phyloP scores from a whole-genome alignment of 192 early-diverging fungal species.

The Entomortierella lignicola region DNA sequence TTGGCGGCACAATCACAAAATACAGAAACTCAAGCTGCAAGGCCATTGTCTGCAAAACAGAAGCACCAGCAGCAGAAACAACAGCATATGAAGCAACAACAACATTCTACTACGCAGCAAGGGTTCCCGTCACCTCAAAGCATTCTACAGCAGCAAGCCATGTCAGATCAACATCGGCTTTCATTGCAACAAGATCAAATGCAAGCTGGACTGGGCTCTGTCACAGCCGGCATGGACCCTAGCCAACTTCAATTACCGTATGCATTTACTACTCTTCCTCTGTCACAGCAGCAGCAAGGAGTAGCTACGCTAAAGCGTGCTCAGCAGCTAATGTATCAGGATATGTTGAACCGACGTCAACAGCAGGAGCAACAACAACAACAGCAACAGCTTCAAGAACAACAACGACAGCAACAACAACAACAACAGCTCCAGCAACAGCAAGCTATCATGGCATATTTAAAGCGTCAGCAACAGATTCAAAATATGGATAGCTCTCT shows the following conservation, averaged over 20 bases:
- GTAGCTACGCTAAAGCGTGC: constrained; percentile 48
- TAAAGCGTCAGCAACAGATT: constrained; percentile 52
- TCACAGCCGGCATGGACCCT: constrained; percentile 35
- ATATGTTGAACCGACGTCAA: constrained; percentile 49
- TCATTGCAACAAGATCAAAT: constrained; percentile 30
- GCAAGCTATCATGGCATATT: constrained; percentile 50
- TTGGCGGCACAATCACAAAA: constrained; percentile 26
- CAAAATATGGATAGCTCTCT: constrained; percentile 49
- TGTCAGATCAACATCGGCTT: constrained; percentile 25
- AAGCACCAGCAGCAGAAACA: constrained; percentile 41
- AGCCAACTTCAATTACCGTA: constrained; percentile 47
- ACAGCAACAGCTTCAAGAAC: constrained; percentile 11
- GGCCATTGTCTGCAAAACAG: constrained; percentile 37
- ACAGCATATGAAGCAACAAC: constrained; percentile 17
- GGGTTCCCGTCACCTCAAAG: constrained; percentile 33
- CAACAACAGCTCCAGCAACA: constrained; percentile 42
- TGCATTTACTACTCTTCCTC: constrained; percentile 41
- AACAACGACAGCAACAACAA: constrained; percentile 26
- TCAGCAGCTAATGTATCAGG: constrained; percentile 51
- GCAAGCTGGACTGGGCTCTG: constrained; percentile 27
- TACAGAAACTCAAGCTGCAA: constrained; percentile 19
- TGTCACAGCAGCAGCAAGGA: constrained; percentile 52
- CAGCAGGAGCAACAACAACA: constrained; percentile 20
- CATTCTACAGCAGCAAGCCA: constrained; percentile 39
- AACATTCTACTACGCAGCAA: constrained; percentile 19